These are phyloP conservation scores for Paramecium octaurelia DNA, from an alignment of 73 alveolate species.

Conservation along the genomic window DNA sequence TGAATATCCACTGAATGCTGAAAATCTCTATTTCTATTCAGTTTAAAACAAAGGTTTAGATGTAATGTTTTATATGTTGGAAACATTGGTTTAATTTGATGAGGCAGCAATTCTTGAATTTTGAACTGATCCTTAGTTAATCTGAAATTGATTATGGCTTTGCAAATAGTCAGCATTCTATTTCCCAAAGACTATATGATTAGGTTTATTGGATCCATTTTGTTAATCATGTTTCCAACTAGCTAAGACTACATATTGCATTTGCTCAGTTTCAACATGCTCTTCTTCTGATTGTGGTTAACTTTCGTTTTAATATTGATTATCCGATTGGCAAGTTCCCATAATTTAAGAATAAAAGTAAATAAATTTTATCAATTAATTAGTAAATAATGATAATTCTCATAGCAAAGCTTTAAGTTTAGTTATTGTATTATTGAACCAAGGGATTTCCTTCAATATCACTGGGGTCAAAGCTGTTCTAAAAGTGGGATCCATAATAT, in stretches of 20 bases:
- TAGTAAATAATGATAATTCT: neutral
- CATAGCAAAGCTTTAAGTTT: neutral
- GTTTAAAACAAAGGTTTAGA: neutral
- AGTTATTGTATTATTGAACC: conserved; percentile 2
- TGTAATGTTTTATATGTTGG: neutral
- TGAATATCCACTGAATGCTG: conserved; percentile 13
- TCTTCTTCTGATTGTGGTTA: neutral
- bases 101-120: neutral
- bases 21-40: neutral
- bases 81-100: neutral
- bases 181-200: neutral
- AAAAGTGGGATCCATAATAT: neutral
- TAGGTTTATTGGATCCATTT: neutral
- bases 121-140: neutral
- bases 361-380: neutral
- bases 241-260: neutral
- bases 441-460: neutral
- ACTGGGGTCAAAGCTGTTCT: conserved; percentile 2
- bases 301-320: neutral
- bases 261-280: neutral
- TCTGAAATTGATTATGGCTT: neutral
- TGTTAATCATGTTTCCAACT: neutral
- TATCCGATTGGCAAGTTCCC: conserved; percentile 5
- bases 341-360: neutral
- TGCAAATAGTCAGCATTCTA: neutral